Percentiles rank a stretch among this genome's conserved stretches.
phyloP scores from a whole-genome alignment of 2,329 filamentous ascomycete species.

The Stachybotrys elegans region DNA sequence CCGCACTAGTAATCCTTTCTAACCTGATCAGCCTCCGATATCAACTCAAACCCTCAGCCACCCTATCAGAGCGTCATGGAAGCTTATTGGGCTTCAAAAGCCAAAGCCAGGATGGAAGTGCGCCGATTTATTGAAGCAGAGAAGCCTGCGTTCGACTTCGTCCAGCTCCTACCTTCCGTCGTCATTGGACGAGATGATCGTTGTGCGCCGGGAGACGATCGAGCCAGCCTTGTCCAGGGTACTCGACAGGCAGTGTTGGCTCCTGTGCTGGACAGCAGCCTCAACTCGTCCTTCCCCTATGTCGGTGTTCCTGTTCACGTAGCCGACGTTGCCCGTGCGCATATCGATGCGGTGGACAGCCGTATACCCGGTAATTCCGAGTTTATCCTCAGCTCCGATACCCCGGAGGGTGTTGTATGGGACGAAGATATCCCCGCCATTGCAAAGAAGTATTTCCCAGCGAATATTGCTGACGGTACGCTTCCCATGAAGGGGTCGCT shows the following conservation, averaged over 20 bases:
- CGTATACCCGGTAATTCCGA: slow-evolving; percentile 9
- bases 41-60: slow-evolving; percentile 2
- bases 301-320: slow-evolving; percentile 11
- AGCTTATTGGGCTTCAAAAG: slow-evolving; percentile 12
- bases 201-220: not conserved
- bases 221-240: slow-evolving; percentile 3
- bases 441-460: slow-evolving; percentile 5
- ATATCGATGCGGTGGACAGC: slow-evolving; percentile 9
- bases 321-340: slow-evolving; percentile 10
- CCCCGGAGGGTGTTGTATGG: slow-evolving; percentile 8
- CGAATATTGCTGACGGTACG: slow-evolving; percentile 1
- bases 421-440: slow-evolving; percentile 4
- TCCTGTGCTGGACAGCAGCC: slow-evolving; percentile 5
- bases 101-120: slow-evolving; percentile 4
- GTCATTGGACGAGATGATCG: slow-evolving; percentile 10
- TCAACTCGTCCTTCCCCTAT: slow-evolving; percentile 8
- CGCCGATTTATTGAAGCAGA: slow-evolving; percentile 2
- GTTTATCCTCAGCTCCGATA: slow-evolving; percentile 11
- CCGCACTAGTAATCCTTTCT: not conserved
- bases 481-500: slow-evolving; percentile 7
- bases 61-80: slow-evolving; percentile 8
- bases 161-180: slow-evolving; percentile 11
- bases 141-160: slow-evolving; percentile 9
- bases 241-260: slow-evolving; percentile 6
- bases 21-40: slow-evolving; percentile 2